phyloP scores from a whole-genome alignment of 2,329 filamentous ascomycete species.

The Exophiala calicioides region DNA sequence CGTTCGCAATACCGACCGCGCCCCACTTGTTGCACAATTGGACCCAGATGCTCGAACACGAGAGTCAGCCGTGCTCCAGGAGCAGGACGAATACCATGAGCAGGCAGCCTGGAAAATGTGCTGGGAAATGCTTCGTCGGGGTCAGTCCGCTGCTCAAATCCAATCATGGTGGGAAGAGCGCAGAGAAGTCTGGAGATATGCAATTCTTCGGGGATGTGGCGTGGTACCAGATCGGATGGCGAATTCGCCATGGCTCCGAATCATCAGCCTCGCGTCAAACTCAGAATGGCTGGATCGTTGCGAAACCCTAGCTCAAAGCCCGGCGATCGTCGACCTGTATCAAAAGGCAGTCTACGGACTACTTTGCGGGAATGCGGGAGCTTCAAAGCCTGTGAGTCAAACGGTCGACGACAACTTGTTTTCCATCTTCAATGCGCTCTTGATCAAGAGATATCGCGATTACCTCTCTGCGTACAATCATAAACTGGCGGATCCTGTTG shows the following conservation, averaged over 20 bases:
- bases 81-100: slow-evolving; percentile 85
- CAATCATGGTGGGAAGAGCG: slow-evolving; percentile 83
- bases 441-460: slow-evolving; percentile 76
- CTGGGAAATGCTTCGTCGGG: slow-evolving; percentile 86
- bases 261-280: slow-evolving; percentile 30
- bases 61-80: slow-evolving; percentile 73
- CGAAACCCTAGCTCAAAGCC: slow-evolving; percentile 56
- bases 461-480: slow-evolving; percentile 55
- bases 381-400: slow-evolving; percentile 73
- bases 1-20: slow-evolving; percentile 51
- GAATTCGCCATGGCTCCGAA: slow-evolving; percentile 35
- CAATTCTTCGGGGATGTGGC: slow-evolving; percentile 69
- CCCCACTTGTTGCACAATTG: slow-evolving; percentile 76
- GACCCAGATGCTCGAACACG: slow-evolving; percentile 88
- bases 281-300: slow-evolving; percentile 26
- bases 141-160: slow-evolving; percentile 72
- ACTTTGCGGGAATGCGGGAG: slow-evolving; percentile 78
- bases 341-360: slow-evolving; percentile 89
- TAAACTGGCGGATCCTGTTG: slow-evolving; percentile 49
- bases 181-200: slow-evolving; percentile 85
- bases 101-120: slow-evolving; percentile 89
- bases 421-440: slow-evolving; percentile 80
- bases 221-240: slow-evolving; percentile 39
- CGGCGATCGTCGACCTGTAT: slow-evolving; percentile 67
- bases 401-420: slow-evolving; percentile 87